Base-by-base conservation (phyloP, 2,329 filamentous ascomycete genomes). In the Fusarium vanettenii region DNA sequence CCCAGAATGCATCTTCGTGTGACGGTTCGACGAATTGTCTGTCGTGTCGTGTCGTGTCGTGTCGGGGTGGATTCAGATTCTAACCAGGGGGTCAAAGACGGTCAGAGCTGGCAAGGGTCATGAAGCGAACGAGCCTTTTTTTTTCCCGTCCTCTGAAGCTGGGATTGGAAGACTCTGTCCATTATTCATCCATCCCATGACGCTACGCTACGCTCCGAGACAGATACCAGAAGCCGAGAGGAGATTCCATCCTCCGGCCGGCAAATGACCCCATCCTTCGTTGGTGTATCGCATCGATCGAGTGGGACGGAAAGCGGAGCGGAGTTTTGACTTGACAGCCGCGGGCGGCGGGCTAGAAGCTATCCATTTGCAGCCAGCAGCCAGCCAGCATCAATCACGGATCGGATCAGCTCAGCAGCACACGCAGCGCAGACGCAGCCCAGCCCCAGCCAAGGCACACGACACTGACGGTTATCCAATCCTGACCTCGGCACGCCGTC, bases 111-210 rank as follows among this genome's bases (percentile, higher is more conserved):
- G 31, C 62, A 62, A 70, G 69, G 69, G 72, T 69, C 48, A 50
- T 60, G 41, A 48, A 65, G 60, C 61, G 74, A 75, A 60, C 69
- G 69, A 72, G 62, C 55, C 27, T 41, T 59, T 59, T 59, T 59
- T 29, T 16, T 50, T 16, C 7, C 48, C 48, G 11, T 52, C 48
- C 27, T 55, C 35, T 60, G 62, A 55, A 57, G 61, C 60, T 62
- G 56, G 48, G 48, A 37, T 20, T 35, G 33, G 45, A 63, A 31
- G 45, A 10, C 48, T 64, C 22, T 16, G 4, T 56, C 25, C 61
- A 64, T 64, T 55, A 64, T 31, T 41, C 39, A 43, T 25, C 41
- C 11, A 52, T 41, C 60, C 33, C 31, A 39, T 55, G 33, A 52
- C 48, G 61, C 22, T 18, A n/a, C 57, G 31, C 27, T 48, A 35